Evolutionary conservation across 164 flowering plant species (phyloP), one percentile per base, ranked within the genome.

Genomic region (Tetracentron sinense): DNA sequence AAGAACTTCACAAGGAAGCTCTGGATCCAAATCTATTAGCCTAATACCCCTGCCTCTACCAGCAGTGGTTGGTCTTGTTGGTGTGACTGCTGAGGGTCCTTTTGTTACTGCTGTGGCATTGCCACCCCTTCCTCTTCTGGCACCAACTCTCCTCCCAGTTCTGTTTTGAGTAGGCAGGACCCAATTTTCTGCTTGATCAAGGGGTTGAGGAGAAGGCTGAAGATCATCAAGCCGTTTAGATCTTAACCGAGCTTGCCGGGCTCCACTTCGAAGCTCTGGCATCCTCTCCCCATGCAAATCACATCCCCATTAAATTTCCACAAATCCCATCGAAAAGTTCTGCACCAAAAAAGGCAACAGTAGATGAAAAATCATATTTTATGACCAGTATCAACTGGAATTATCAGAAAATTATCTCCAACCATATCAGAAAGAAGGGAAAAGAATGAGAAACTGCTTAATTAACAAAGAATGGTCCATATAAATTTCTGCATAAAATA

Each of bases 211-310:
- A 29, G 79, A 71, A 74, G 88, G 82, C 79, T 86, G 94, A 74
- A 85, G 81, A 68, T 87, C 86, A 72, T 84, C 90, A 78, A 92
- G 84, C 58, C 90, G 85, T 69, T 82, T 87, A 53, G 96, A 89
- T 81, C 92, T 87, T 62, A 75, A 58, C 57, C 78, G 72, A 68
- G 73, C 64, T 62, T 75, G 70, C 65, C 97, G 76, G 52, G 92
- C 89, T 82, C 97, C 94, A 73, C 93, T 91, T 75, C 93, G 80
- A 86, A 89, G 71, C 79, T 89, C 96, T 70, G 94, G 96, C 97
- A 92, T 92, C 78, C 74, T 92, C 86, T 79, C 66, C 84, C 96
- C 96, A 92, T 92, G 81, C 97, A 89, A 83, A 63, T 84, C 76
- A 81, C 62, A 66, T 65, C 57, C 81, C 61, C 67, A 70, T 72